Percentiles rank a stretch among this genome's conserved stretches.
phyloP scores from a whole-genome alignment of 176 grass and related monocot genomes.

The Triticum turgidum region DNA sequence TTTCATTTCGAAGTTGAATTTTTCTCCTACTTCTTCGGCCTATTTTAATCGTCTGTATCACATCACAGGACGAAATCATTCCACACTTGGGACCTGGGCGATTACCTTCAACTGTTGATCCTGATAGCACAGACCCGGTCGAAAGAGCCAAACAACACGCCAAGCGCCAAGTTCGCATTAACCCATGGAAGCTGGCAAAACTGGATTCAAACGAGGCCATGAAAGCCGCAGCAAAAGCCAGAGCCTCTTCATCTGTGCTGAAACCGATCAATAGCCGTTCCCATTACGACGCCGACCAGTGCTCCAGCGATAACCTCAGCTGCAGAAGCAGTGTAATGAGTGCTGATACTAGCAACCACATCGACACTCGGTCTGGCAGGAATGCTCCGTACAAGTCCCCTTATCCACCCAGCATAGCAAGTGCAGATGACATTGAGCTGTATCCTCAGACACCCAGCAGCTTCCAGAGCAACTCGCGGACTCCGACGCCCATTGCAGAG shows the following conservation, averaged over 20 bases:
- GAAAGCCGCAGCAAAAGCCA: slow-evolving; percentile 84
- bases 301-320: slow-evolving; percentile 47
- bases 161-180: slow-evolving; percentile 77
- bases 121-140: slow-evolving; percentile 61
- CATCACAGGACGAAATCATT: slow-evolving; percentile 80
- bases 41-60: slow-evolving; percentile 20
- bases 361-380: slow-evolving; percentile 35
- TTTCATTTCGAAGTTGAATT: slow-evolving; percentile 6
- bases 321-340: slow-evolving; percentile 61
- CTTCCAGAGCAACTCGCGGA: slow-evolving; percentile 47
- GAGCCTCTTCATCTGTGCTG: slow-evolving; percentile 91
- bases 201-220: slow-evolving; percentile 86
- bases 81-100: slow-evolving; percentile 81
- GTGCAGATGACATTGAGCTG: slow-evolving; percentile 67
- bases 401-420: slow-evolving; percentile 64
- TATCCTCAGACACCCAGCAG: slow-evolving; percentile 59
- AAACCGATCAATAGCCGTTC: slow-evolving; percentile 56
- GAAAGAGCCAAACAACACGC: slow-evolving; percentile 55
- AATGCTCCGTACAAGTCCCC: slow-evolving; percentile 51
- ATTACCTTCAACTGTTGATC: slow-evolving; percentile 90
- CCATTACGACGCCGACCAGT: slow-evolving; percentile 39
- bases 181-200: slow-evolving; percentile 94
- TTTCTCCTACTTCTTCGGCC: not conserved
- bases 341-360: slow-evolving; percentile 47
- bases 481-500: slow-evolving; percentile 42